phyloP scores from a whole-genome alignment of 345 rosid genomes.

The Hibiscus mutabilis region DNA sequence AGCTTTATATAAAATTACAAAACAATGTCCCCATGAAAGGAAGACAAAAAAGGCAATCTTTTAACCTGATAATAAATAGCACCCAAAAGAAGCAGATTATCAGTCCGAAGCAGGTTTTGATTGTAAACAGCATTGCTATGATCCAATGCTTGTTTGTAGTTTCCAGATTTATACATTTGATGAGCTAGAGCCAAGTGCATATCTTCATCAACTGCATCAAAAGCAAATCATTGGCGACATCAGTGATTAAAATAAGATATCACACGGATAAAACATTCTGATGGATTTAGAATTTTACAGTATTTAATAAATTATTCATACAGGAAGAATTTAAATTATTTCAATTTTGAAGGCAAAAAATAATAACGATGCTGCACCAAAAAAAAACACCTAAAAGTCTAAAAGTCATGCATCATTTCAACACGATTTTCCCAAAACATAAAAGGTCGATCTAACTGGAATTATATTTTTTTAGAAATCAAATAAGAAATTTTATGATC shows the following conservation, averaged over 20 bases:
- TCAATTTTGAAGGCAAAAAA: background rate
- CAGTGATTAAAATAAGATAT: conserved; percentile 10
- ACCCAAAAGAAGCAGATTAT: conserved; percentile 91
- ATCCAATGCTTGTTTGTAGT: conserved; percentile 73
- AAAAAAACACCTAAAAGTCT: background rate
- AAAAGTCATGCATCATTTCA: background rate
- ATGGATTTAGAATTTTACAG: background rate
- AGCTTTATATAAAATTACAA: background rate
- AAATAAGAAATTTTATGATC: background rate
- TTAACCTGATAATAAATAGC: conserved; percentile 92
- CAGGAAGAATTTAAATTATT: background rate
- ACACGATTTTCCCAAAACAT: background rate
- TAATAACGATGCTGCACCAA: background rate
- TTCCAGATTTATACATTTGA: conserved; percentile 81
- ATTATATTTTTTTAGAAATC: background rate
- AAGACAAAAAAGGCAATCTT: background rate
- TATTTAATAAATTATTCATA: background rate
- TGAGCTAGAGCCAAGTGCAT: conserved; percentile 66
- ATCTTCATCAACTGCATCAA: conserved; percentile 61
- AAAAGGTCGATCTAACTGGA: conserved; percentile 9
- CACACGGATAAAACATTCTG: background rate
- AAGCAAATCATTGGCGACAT: background rate
- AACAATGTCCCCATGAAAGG: background rate
- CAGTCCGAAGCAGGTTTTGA: conserved; percentile 71
- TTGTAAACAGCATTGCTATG: conserved; percentile 75